Evolutionary conservation across 306 rosid genomes (phyloP).

Genomic region (Castanea sativa): DNA sequence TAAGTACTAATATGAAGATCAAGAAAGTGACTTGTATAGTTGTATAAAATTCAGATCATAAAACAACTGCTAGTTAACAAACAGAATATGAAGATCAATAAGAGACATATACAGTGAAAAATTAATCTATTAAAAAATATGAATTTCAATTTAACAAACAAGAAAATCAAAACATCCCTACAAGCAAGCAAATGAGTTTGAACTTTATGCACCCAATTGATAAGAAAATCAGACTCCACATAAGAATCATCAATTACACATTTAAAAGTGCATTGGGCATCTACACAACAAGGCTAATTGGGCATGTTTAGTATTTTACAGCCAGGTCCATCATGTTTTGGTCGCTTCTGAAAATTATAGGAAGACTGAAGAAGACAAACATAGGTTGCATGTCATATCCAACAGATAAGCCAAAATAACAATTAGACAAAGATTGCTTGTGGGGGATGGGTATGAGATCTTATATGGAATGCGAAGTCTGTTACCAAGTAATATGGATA

Average conservation of each 20-base stretch:
- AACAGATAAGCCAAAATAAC: background rate
- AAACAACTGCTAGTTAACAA: too few relatives aligned
- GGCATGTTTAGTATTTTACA: background rate
- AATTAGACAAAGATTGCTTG: too few relatives aligned
- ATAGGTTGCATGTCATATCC: background rate
- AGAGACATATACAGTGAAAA: too few relatives aligned
- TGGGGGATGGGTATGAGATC: too few relatives aligned
- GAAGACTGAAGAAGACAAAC: background rate
- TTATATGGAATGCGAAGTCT: too few relatives aligned
- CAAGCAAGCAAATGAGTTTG: conserved; percentile 10
- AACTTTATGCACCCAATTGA: background rate
- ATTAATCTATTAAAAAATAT: too few relatives aligned
- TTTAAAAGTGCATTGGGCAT: background rate
- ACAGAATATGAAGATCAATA: too few relatives aligned
- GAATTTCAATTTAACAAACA: conserved; percentile 2
- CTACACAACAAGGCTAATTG: background rate
- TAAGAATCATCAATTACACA: background rate
- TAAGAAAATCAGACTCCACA: background rate
- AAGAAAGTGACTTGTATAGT: too few relatives aligned
- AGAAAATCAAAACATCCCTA: conserved; percentile 24
- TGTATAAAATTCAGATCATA: too few relatives aligned
- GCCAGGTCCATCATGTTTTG: background rate
- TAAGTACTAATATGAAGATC: too few relatives aligned
- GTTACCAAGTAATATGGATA: too few relatives aligned
- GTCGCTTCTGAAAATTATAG: background rate